These are phyloP conservation scores for Verticillium klebahnii DNA, from an alignment of 2,329 filamentous ascomycete genomes.

Conservation along the genomic window DNA sequence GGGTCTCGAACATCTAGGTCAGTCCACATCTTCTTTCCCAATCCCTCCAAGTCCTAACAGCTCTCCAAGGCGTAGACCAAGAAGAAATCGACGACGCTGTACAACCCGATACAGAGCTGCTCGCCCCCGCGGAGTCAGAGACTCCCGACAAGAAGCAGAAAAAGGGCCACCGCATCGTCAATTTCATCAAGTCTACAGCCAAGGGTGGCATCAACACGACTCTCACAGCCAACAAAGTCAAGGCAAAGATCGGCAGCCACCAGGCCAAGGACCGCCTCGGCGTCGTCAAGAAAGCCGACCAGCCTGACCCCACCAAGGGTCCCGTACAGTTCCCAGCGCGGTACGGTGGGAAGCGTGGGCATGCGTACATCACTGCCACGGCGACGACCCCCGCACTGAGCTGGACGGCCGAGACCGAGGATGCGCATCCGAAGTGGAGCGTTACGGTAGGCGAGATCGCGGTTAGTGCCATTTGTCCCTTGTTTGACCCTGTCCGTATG, in stretches of 20 bases:
- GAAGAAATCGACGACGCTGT: slow-evolving; percentile 64
- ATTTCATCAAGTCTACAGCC: slow-evolving; percentile 64
- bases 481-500: neutral
- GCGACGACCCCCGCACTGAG: slow-evolving; percentile 65
- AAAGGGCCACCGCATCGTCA: slow-evolving; percentile 45
- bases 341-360: slow-evolving; percentile 66
- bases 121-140: slow-evolving; percentile 39
- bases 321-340: slow-evolving; percentile 74
- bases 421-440: slow-evolving; percentile 61
- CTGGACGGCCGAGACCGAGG: slow-evolving; percentile 52
- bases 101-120: slow-evolving; percentile 35
- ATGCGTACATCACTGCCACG: slow-evolving; percentile 64
- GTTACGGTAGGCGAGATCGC: slow-evolving; percentile 66
- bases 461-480: slow-evolving; percentile 1
- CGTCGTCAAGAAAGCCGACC: slow-evolving; percentile 46
- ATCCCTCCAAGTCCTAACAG: slow-evolving; percentile 14
- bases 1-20: slow-evolving; percentile 29
- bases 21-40: slow-evolving; percentile 5
- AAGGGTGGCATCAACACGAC: slow-evolving; percentile 70
- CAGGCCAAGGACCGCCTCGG: slow-evolving; percentile 68
- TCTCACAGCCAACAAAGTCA: slow-evolving; percentile 65
- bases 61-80: slow-evolving; percentile 42
- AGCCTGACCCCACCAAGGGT: slow-evolving; percentile 45
- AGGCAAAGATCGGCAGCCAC: slow-evolving; percentile 57
- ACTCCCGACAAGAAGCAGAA: slow-evolving; percentile 38